Evolutionary conservation across 306 rosid genomes (phyloP).

Genomic region (Herpetospermum pedunculosum): DNA sequence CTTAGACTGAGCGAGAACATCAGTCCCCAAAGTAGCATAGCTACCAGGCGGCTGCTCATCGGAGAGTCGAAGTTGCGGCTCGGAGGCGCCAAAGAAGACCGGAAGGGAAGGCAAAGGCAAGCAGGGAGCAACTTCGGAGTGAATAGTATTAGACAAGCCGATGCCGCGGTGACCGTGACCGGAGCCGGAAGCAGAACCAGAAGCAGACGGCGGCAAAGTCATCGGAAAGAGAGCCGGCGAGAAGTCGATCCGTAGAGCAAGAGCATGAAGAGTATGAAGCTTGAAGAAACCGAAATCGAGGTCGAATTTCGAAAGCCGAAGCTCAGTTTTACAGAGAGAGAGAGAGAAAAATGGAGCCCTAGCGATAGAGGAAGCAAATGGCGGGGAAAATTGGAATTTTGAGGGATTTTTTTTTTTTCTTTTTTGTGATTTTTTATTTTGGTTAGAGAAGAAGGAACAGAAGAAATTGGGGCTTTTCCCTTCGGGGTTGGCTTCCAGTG

Average conservation of each 20-base stretch:
- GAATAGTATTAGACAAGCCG: constrained; percentile 56
- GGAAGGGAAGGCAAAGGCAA: constrained; percentile 90
- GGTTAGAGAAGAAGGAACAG: no score
- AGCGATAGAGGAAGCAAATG: constrained; percentile 30
- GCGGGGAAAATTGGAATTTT: constrained; percentile 69
- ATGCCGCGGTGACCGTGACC: constrained; percentile 44
- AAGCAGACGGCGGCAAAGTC: constrained; percentile 32
- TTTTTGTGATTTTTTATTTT: no score
- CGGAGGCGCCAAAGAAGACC: constrained; percentile 75
- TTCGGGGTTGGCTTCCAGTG: neutral
- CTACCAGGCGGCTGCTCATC: constrained; percentile 35
- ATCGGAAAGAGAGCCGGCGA: constrained; percentile 41
- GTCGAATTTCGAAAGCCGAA: constrained; percentile 10
- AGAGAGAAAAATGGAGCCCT: neutral
- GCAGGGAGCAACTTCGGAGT: constrained; percentile 86
- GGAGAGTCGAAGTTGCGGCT: constrained; percentile 48
- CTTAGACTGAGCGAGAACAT: constrained; percentile 49
- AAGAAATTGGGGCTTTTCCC: neutral
- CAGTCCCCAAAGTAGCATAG: constrained; percentile 21
- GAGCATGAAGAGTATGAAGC: constrained; percentile 33
- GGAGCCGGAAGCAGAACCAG: constrained; percentile 11
- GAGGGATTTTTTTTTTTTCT: neutral
- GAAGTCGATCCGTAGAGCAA: constrained; percentile 14
- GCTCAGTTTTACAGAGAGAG: constrained; percentile 17
- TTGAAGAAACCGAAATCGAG: constrained; percentile 17